phyloP scores from a whole-genome alignment of 2,329 filamentous ascomycete genomes.

The Incumbomyces delicatus region DNA sequence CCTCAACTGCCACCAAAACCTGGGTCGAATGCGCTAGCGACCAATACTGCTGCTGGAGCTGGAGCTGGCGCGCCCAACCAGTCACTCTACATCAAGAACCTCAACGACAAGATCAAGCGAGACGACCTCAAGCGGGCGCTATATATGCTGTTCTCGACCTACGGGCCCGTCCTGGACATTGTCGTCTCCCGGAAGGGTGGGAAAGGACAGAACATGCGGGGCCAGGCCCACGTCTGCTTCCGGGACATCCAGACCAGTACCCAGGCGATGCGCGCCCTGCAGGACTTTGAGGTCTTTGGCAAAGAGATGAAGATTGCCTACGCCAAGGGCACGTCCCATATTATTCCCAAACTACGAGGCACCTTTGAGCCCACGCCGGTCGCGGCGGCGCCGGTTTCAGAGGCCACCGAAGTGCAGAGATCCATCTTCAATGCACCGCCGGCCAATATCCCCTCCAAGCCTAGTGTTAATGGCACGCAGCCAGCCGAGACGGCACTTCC shows the following conservation, averaged over 20 bases:
- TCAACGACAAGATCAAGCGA: constrained; percentile 86
- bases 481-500: constrained; percentile 44
- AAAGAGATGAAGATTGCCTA: constrained; percentile 77
- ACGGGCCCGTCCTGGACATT: constrained; percentile 84
- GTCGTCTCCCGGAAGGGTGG: constrained; percentile 51
- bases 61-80: constrained; percentile 56
- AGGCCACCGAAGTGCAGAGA: constrained; percentile 66
- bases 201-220: constrained; percentile 85
- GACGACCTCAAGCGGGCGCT: constrained; percentile 74
- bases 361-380: constrained; percentile 62
- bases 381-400: constrained; percentile 54
- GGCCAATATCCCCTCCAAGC: constrained; percentile 39
- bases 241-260: constrained; percentile 84
- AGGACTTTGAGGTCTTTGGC: constrained; percentile 79
- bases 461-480: constrained; percentile 30
- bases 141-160: constrained; percentile 89
- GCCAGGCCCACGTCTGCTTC: constrained; percentile 88
- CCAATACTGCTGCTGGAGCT: constrained; percentile 27
- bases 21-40: background rate
- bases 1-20: background rate
- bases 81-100: constrained; percentile 82
- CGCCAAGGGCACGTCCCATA: constrained; percentile 79
- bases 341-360: constrained; percentile 82
- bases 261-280: constrained; percentile 80
- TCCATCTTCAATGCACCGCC: constrained; percentile 64